Evolutionary conservation across 176 grass and related monocot genomes (phyloP), one percentile per base, ranked within the genome.

Genomic region (Musa schizocarpa): DNA sequence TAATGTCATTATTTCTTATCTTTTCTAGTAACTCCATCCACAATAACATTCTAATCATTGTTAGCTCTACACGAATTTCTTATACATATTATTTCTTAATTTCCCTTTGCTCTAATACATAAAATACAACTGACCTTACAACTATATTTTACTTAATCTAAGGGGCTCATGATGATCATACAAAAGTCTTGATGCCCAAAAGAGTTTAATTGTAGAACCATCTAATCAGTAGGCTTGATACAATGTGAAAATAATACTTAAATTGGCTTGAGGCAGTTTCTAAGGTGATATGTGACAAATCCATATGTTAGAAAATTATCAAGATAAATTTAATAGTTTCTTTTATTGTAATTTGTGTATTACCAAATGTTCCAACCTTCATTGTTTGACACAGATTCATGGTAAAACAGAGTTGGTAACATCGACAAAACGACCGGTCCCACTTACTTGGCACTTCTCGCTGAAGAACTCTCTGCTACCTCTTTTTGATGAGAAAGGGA

Each of bases 391-490:
- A 71, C 77, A 98, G 94, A 92, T 98, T 59, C 94, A 98, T 20
- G 88, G 88, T 75, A 93, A 92, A 87, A 91, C 90, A 80, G 90
- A 98, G 78, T 86, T 98, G 75, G 84, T 98, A 76, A 91, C 90
- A 85, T 98, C 90, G 21, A 93, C 63, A 75, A 98, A 87, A 85
- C 87, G 94, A 22, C 94, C 94, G 9, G 90, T 98, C 63, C 94
- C 94, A 65, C 90, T 98, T 81, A 98, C 78, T 78, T 98, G 94
- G 94, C 90, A 98, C 80, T 98, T 98, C 88, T 98, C 94, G n/a
- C 90, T 86, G 84, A 98, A 88, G 82, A 83, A 79, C 69, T 73
- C 80, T 55, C 53, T 91, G 56, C 75, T 80, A 56, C 90, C 75
- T 19, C 94, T 98, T 84, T 82, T 98, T 83, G 88, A 98, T 86